Evolutionary conservation across 768 basidiomycete species (phyloP), one percentile per base, ranked within the genome.

Genomic region (Boletus huronensis): DNA sequence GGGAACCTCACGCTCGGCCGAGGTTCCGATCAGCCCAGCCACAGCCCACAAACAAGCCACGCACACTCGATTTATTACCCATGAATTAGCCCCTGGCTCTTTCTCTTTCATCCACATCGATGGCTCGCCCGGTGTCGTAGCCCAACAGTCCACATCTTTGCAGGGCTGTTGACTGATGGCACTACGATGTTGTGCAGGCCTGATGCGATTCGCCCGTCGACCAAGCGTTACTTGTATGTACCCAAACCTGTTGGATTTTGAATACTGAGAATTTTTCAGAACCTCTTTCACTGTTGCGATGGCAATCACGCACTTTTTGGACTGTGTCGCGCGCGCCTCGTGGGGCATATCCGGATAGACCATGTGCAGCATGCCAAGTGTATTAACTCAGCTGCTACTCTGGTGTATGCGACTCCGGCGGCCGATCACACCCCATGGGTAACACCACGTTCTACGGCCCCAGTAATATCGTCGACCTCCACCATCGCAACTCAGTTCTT

Each of bases 81-180:
- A 35, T 28, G 5, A 40, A 36, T 32, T 21, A 10, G 23, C 52
- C 28, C 52, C 52, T 57, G 26, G 0, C 23, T 17, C 8, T n/a
- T 14, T 47, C 29, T 36, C 21, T 28, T 35, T 3, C 54, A 23
- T 16, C 21, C 21, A n/a, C 42, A 4, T 48, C 49, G 26, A 31
- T 25, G 40, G n/a, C 48, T 50, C 60, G 50, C 19, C 48, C 6
- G 17, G 10, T 39, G 26, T 61, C 59, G 52, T 61, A 61, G 60
- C 54, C 54, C 59, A 57, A 57, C 51, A 57, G 54, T 60, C 58
- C 58, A 64, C 61, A 63, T 53, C 54, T 8, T 10, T 28, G 25
- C 48, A 45, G 17, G 29, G 43, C 4, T 54, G 61, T 49, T 6
- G 53, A 39, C 49, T 4, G 54, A 46, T 49, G 48, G 50, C 17